Percentiles rank a stretch among this genome's conserved stretches.
Conservation (phyloP, 345 rosid genomes). For the Salix dunnii region DNA sequence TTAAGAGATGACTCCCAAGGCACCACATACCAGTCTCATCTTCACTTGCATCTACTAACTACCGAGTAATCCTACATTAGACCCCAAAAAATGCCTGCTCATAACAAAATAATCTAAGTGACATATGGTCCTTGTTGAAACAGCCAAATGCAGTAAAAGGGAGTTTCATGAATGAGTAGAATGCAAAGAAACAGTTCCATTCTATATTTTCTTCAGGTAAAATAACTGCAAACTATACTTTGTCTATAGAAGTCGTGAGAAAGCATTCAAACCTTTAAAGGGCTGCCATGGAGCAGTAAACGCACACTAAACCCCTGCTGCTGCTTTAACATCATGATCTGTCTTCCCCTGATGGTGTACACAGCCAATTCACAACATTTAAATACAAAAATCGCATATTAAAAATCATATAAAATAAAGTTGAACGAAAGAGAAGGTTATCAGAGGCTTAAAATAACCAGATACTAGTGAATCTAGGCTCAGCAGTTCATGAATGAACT, state of each 20-base stretch:
- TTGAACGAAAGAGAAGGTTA: not conserved
- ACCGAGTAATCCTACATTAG: not conserved
- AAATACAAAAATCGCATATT: not conserved
- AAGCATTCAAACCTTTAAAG: constrained; percentile 30
- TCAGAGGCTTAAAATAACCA: too few relatives aligned
- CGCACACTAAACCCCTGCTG: constrained; percentile 48
- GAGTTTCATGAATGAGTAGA: not conserved
- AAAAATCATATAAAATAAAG: not conserved
- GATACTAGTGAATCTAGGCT: too few relatives aligned
- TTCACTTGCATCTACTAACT: not conserved
- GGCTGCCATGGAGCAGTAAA: not conserved
- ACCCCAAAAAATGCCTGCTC: not conserved
- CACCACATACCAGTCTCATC: not conserved
- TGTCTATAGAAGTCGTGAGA: not conserved
- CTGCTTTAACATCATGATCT: constrained; percentile 52
- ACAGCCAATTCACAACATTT: not conserved
- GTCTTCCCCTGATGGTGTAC: constrained; percentile 41
- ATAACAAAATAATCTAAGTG: not conserved
- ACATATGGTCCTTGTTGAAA: not conserved
- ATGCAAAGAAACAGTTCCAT: not conserved
- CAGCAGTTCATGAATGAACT: too few relatives aligned
- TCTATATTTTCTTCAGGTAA: not conserved
- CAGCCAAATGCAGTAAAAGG: not conserved
- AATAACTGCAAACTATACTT: not conserved
- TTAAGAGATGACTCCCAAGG: not conserved